phyloP scores from a whole-genome alignment of 139 green algal species.

The Chlorella vulgaris region DNA sequence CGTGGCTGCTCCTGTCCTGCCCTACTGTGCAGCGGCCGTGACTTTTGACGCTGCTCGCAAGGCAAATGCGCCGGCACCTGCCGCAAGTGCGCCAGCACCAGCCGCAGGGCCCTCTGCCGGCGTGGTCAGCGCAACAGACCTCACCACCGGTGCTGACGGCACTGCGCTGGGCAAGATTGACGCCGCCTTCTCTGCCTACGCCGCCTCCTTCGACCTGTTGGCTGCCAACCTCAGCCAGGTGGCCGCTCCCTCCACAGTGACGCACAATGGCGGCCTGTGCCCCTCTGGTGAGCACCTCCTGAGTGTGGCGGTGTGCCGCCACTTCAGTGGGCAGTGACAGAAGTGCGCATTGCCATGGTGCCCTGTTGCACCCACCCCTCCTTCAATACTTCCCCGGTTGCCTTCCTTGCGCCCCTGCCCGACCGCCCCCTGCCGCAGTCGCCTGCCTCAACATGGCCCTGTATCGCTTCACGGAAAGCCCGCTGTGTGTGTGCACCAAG shows the following conservation, averaged over 20 bases:
- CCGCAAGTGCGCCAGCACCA: no score
- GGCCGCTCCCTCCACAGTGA: background rate
- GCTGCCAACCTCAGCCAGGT: background rate
- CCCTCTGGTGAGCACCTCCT: slow-evolving; percentile 31
- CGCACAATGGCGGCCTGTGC: slow-evolving; percentile 5
- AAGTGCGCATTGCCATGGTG: no score
- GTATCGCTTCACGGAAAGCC: slow-evolving; percentile 34
- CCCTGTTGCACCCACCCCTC: background rate
- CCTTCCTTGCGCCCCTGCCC: background rate
- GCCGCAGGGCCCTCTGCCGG: no score
- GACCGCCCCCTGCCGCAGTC: background rate
- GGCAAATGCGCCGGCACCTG: no score
- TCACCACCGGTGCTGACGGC: no score
- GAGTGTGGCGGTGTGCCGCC: background rate
- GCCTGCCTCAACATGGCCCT: slow-evolving; percentile 35
- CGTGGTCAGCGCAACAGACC: no score
- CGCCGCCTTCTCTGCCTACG: background rate
- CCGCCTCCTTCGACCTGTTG: background rate
- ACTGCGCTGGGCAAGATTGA: background rate
- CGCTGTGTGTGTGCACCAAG: slow-evolving; percentile 29
- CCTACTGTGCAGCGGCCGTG: no score
- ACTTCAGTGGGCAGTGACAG: no score
- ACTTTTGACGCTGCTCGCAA: no score
- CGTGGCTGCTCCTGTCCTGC: no score
- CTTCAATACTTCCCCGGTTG: background rate